These are phyloP conservation scores for Chaetomium sp. DNA, from an alignment of 2,329 filamentous ascomycete genomes.

Conservation along the genomic window DNA sequence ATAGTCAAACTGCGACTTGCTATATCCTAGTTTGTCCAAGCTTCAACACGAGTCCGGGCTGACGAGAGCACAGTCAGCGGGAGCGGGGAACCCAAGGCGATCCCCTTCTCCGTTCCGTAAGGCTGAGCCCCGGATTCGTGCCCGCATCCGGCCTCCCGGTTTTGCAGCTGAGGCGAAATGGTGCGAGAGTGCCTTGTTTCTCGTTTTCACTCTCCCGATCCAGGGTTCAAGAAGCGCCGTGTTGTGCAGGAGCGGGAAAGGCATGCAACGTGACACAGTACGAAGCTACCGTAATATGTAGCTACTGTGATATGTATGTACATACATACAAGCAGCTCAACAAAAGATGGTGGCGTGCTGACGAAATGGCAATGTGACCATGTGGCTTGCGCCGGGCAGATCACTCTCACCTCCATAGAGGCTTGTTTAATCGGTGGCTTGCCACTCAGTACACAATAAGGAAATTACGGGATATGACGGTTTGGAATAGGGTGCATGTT, in stretches of 20 bases:
- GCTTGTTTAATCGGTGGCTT: background rate
- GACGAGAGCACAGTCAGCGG: constrained; percentile 1
- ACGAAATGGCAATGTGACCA: background rate
- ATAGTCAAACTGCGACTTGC: background rate
- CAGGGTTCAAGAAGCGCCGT: background rate
- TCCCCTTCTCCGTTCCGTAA: background rate
- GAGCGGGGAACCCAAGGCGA: background rate
- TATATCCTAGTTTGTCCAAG: background rate
- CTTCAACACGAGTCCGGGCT: background rate
- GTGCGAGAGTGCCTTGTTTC: background rate
- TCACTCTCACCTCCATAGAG: background rate
- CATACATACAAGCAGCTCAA: too few species aligned
- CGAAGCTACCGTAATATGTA: too few species aligned
- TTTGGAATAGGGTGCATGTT: background rate
- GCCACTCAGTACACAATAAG: background rate
- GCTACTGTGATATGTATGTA: too few species aligned
- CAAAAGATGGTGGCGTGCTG: background rate
- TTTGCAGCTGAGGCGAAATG: background rate
- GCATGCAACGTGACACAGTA: background rate
- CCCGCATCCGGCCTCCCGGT: background rate
- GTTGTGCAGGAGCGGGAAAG: background rate
- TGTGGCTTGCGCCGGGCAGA: background rate
- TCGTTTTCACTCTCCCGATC: background rate
- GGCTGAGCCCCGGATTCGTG: background rate
- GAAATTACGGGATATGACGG: background rate